A percentile compares a stretch with the other conserved stretches of the same genome.
Evolutionary conservation across 2,329 filamentous ascomycete species (phyloP).

Genomic region (Colletotrichum orchidophilum): DNA sequence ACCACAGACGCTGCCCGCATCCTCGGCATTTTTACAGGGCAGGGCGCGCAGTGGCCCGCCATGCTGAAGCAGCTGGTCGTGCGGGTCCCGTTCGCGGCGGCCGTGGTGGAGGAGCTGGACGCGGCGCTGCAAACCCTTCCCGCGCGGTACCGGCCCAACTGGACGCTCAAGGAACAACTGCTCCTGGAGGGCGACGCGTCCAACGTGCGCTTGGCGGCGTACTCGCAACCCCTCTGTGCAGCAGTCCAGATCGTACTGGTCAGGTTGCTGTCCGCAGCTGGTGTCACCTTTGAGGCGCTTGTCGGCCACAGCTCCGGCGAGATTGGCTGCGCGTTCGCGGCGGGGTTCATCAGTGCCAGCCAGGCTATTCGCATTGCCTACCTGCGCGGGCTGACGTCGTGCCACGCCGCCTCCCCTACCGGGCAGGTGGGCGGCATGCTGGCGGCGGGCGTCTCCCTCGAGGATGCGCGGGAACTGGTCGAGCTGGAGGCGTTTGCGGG

Average conservation of each 20-base stretch:
- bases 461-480: slow-evolving; percentile 31
- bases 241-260: slow-evolving; percentile 38
- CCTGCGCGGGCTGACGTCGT: slow-evolving; percentile 31
- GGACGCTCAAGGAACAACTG: slow-evolving; percentile 40
- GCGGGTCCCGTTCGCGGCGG: slow-evolving; percentile 9
- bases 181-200: slow-evolving; percentile 31
- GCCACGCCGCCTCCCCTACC: slow-evolving; percentile 2
- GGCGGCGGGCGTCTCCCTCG: slow-evolving; percentile 35
- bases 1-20: no score
- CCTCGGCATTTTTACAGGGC: slow-evolving; percentile 43
- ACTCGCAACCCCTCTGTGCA: slow-evolving; percentile 30
- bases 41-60: slow-evolving; percentile 43
- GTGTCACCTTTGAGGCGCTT: slow-evolving; percentile 45
- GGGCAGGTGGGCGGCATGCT: slow-evolving; percentile 38
- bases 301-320: slow-evolving; percentile 61
- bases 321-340: slow-evolving; percentile 59
- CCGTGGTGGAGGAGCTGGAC: slow-evolving; percentile 37
- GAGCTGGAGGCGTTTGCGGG: slow-evolving; percentile 29
- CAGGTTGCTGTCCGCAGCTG: slow-evolving; percentile 40
- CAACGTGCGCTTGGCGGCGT: slow-evolving; percentile 35
- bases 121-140: slow-evolving; percentile 33
- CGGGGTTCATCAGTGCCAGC: slow-evolving; percentile 46
- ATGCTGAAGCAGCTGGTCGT: slow-evolving; percentile 36
- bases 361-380: slow-evolving; percentile 40
- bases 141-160: slow-evolving; percentile 37